Percentiles rank a stretch among this genome's conserved stretches.
Conservation (phyloP, 495 filamentous ascomycete genomes). For the Annulohypoxylon stygium region DNA sequence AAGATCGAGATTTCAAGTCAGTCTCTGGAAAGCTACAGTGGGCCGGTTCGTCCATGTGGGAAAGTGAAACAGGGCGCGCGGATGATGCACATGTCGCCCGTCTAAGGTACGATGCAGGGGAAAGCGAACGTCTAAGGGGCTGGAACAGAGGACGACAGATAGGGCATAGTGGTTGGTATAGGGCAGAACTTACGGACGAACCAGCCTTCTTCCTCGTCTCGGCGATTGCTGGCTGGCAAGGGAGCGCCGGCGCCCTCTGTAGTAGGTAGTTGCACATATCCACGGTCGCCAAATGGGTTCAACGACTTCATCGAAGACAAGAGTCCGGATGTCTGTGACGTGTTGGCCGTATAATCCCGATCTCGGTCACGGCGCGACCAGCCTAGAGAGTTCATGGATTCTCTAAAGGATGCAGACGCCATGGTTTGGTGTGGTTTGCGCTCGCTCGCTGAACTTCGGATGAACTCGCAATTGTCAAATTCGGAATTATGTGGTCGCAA, state of each 20-base stretch:
- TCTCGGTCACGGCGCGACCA: conserved; percentile 92
- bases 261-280: conserved; percentile 93
- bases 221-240: conserved; percentile 83
- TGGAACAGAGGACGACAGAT: conserved; percentile 32
- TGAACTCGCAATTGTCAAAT: conserved; percentile 24
- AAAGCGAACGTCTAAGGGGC: conserved; percentile 23
- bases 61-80: conserved; percentile 56
- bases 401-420: conserved; percentile 90
- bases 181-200: conserved; percentile 86
- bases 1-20: conserved; percentile 50
- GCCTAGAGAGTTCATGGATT: conserved; percentile 93
- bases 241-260: conserved; percentile 86
- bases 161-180: conserved; percentile 15
- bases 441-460: conserved; percentile 9
- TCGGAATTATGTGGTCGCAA: conserved; percentile 20
- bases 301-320: conserved; percentile 83
- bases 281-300: conserved; percentile 89
- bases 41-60: conserved; percentile 52
- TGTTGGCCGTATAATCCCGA: conserved; percentile 74
- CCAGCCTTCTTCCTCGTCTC: conserved; percentile 95
- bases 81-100: conserved; percentile 57
- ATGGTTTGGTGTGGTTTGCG: conserved; percentile 62
- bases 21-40: conserved; percentile 43
- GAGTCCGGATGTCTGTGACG: conserved; percentile 77
- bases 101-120: conserved; percentile 51